A percentile compares a stretch with the other conserved stretches of the same genome.
Conservation (phyloP, 345 rosid species). For the Angophora floribunda region DNA sequence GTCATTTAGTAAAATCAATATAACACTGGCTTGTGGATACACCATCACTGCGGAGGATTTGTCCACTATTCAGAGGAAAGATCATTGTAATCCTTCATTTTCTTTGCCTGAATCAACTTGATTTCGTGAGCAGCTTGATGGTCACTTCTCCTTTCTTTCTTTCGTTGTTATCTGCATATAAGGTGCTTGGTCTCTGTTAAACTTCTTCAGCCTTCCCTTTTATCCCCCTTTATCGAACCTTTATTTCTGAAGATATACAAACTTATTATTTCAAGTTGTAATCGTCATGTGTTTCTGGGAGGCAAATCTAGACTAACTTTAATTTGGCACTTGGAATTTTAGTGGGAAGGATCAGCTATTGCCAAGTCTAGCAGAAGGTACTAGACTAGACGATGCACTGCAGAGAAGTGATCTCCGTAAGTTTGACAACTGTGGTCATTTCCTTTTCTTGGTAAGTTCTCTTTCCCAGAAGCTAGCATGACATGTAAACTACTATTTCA, state of each 20-base stretch:
- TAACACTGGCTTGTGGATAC: background rate
- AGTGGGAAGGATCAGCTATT: slow-evolving; percentile 78
- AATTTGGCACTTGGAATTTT: background rate
- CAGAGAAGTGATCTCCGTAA: slow-evolving; percentile 44
- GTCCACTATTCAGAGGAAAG: background rate
- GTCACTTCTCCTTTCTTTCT: background rate
- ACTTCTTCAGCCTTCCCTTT: background rate
- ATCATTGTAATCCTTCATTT: background rate
- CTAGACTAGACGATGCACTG: slow-evolving; percentile 34
- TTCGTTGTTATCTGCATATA: background rate
- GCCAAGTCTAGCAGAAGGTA: slow-evolving; percentile 63
- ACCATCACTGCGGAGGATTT: background rate
- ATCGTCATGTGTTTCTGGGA: background rate
- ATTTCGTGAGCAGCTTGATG: background rate
- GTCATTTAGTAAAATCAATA: background rate
- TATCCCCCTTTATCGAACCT: background rate
- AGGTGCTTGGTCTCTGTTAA: background rate
- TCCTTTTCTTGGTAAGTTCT: slow-evolving; percentile 59
- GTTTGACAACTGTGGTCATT: slow-evolving; percentile 55
- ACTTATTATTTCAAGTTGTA: background rate
- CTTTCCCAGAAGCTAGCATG: background rate
- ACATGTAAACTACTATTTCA: background rate
- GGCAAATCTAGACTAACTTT: background rate
- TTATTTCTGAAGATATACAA: background rate
- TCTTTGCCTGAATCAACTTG: background rate